Percentiles rank a stretch among this genome's conserved stretches.
Conservation (phyloP, 345 rosid genomes). For the Salix exigua region DNA sequence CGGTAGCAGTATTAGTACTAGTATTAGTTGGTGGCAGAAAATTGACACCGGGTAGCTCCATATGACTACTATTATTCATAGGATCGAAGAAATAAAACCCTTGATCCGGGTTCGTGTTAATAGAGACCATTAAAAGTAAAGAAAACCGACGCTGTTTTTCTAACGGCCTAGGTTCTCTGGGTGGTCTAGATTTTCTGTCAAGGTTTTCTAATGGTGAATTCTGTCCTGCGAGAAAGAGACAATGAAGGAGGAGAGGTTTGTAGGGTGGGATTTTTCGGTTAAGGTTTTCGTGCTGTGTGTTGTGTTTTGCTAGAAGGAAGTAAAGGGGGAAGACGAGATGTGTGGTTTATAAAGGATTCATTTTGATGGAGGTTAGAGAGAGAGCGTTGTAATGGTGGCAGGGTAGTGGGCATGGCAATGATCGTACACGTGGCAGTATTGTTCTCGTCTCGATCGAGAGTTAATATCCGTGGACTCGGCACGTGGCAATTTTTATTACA, state of each 20-base stretch:
- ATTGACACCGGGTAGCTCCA: constrained; percentile 43
- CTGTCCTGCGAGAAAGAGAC: too few species aligned
- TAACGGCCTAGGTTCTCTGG: not conserved
- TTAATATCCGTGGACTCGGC: not conserved
- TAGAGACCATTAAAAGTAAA: constrained; percentile 49
- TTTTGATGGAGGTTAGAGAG: not conserved
- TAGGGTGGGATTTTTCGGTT: not conserved
- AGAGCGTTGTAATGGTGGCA: not conserved
- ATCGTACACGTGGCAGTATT: constrained; percentile 36
- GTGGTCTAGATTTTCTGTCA: not conserved
- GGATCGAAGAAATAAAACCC: constrained; percentile 62
- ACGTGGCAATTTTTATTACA: constrained; percentile 14
- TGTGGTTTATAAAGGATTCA: not conserved
- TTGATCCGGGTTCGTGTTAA: constrained; percentile 52
- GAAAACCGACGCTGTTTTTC: not conserved
- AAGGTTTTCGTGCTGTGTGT: not conserved
- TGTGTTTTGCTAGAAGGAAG: not conserved
- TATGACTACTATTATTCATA: constrained; percentile 18
- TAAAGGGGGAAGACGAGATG: not conserved
- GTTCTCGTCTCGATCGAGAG: not conserved
- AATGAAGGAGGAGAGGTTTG: too few species aligned
- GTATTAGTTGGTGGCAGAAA: constrained; percentile 26
- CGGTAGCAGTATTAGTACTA: not conserved
- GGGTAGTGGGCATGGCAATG: not conserved
- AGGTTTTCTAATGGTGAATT: not conserved